Base-by-base conservation (phyloP, 2,329 filamentous ascomycete genomes). In the Chaetomiaceae sp. region DNA sequence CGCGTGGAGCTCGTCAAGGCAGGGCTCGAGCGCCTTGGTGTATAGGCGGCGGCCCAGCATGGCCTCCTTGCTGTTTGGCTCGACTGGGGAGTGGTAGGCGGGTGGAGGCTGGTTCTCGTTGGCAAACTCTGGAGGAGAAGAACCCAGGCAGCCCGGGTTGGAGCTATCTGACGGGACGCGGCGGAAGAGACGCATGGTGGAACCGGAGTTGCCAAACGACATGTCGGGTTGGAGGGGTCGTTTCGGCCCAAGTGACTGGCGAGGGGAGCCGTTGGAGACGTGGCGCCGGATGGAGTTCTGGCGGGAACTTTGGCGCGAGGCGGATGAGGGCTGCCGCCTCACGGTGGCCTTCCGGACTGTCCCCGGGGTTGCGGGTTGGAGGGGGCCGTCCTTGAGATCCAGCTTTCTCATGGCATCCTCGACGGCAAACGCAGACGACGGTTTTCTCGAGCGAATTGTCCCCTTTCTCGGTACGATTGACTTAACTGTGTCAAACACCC, bases 401-500 rank as follows among this genome's bases (percentile, higher is more conserved):
- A 86, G 69, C 60, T 75, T 75, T 54, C 76, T 76, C 66, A 85
- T 71, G 17, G 77, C 75, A 51, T 83, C 81, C 56, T 85, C 81
- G n/a, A 76, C 75, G 34, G 73, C 68, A 55, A 78, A 75, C 33
- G 81, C 75, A 5, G 78, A 76, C 0, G 79, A 82, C 4, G 79
- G 73, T 53, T 81, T 80, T 47, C 79, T 73, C 42, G 73, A 69
- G 62, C 73, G 78, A 48, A 75, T 70, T 0, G 72, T 69, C 34
- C 77, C 81, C 60, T 79, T 73, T 51, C 73, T 79, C 4, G 81
- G 75, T 4, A 73, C 77, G 27, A 85, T 74, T 0, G 87, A 89
- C 67, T 88, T 93, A 64, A 97, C 83, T 0, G 92, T 97, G 63
- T 96, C 92, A 65, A 97, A 97, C 2, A 95, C 86, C 92, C 92